These are phyloP conservation scores for Carallia brachiata DNA, from an alignment of 345 rosid species.

Conservation along the genomic window DNA sequence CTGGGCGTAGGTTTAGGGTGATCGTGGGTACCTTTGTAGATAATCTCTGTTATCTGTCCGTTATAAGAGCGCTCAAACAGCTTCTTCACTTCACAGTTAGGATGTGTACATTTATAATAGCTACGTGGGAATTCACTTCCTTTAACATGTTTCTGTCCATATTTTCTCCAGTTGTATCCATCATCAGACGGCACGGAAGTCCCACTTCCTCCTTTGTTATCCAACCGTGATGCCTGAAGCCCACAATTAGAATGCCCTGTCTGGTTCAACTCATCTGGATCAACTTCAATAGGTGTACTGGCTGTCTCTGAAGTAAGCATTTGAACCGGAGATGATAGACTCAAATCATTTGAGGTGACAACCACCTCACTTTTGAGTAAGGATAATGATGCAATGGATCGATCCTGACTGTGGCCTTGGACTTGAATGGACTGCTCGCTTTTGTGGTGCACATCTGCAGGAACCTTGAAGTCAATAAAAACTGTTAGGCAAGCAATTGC, in stretches of 20 bases:
- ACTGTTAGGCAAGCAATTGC: constrained; percentile 34
- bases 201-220: constrained; percentile 51
- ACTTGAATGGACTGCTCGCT: constrained; percentile 47
- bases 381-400: constrained; percentile 45
- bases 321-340: constrained; percentile 50
- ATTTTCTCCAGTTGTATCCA: constrained; percentile 99
- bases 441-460: constrained; percentile 66
- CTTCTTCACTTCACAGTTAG: constrained; percentile 96
- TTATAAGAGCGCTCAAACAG: constrained; percentile 91
- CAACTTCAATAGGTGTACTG: constrained; percentile 52
- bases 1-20: constrained; percentile 95
- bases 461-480: constrained; percentile 61
- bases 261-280: constrained; percentile 59
- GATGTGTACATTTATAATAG: constrained; percentile 97
- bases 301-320: constrained; percentile 38
- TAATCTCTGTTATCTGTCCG: constrained; percentile 84
- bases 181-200: constrained; percentile 58
- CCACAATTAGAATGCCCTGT: constrained; percentile 38
- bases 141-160: constrained; percentile 98
- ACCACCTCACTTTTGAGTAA: constrained; percentile 55
- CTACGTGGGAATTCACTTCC: constrained; percentile 98
- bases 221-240: constrained; percentile 47
- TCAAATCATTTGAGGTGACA: constrained; percentile 66
- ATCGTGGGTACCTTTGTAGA: constrained; percentile 93
- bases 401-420: constrained; percentile 48